Evolutionary conservation across 192 early-diverging fungal species (phyloP).

Genomic region (Jimgerdemannia lactiflua): DNA sequence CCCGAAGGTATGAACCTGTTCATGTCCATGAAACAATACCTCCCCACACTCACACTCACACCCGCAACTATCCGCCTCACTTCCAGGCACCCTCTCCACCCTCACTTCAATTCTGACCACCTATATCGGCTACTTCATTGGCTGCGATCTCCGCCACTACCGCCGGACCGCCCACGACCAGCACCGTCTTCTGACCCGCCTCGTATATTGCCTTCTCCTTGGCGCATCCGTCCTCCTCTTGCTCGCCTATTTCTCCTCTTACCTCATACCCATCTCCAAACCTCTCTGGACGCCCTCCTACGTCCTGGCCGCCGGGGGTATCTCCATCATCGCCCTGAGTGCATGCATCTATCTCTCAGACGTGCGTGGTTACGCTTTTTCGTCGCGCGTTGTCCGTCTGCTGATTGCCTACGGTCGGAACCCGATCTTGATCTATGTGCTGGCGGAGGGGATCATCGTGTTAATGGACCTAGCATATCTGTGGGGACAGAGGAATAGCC

Average conservation of each 20-base stretch:
- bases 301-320: conserved; percentile 29
- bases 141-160: conserved; percentile 17
- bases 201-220: background rate
- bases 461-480: conserved; percentile 1
- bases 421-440: conserved; percentile 41
- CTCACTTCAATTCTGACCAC: conserved; percentile 39
- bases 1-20: conserved; percentile 27
- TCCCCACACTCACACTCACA: background rate
- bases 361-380: background rate
- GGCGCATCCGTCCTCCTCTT: background rate
- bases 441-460: conserved; percentile 16
- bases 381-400: conserved; percentile 2
- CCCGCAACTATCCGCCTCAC: background rate
- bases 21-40: no score
- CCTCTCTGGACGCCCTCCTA: conserved; percentile 54
- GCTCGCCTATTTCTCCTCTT: conserved; percentile 11
- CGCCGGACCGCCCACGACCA: background rate
- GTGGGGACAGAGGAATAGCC: background rate
- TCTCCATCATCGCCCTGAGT: conserved; percentile 24
- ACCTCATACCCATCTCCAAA: conserved; percentile 45
- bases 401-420: conserved; percentile 45
- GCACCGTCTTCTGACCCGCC: background rate
- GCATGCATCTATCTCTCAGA: conserved; percentile 18
- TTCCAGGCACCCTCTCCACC: conserved; percentile 32
- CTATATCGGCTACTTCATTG: conserved; percentile 43